These are phyloP conservation scores for Sparassis latifolia DNA, from an alignment of 1,284 basidiomycete genomes.

Conservation along the genomic window DNA sequence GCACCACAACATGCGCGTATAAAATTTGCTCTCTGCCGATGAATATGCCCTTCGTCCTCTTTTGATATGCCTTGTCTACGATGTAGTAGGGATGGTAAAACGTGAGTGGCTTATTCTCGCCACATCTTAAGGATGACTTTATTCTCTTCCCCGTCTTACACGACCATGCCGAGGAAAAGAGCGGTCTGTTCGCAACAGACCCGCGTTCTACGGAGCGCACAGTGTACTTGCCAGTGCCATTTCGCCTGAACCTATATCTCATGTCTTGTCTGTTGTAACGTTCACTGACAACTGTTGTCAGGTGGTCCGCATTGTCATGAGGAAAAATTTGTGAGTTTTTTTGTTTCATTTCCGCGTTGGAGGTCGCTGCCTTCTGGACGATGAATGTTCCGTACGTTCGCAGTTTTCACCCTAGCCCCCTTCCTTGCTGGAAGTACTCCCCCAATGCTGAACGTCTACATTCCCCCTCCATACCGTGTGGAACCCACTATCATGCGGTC, in stretches of 20 bases:
- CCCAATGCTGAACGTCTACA: constrained; percentile 58
- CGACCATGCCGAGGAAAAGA: constrained; percentile 72
- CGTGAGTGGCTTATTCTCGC: background rate
- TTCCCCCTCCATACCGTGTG: constrained; percentile 42
- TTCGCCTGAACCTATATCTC: constrained; percentile 52
- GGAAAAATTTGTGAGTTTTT: background rate
- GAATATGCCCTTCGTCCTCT: too few species aligned
- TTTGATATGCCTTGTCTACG: background rate
- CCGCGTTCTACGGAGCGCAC: constrained; percentile 49
- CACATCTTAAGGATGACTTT: constrained; percentile 46
- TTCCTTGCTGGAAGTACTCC: constrained; percentile 55
- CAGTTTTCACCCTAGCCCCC: constrained; percentile 73
- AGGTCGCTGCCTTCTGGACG: constrained; percentile 24
- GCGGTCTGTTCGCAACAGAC: constrained; percentile 68
- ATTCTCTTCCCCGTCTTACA: constrained; percentile 84
- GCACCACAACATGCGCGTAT: too few species aligned
- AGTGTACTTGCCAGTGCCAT: constrained; percentile 82
- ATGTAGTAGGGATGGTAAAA: background rate
- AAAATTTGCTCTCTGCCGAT: background rate
- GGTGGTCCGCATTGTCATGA: background rate
- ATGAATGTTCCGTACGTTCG: constrained; percentile 66
- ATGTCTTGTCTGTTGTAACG: background rate
- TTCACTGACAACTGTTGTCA: background rate
- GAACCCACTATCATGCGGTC: constrained; percentile 57
- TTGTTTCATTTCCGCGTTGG: constrained; percentile 1